Conservation (phyloP, 345 rosid species). For the Sisymbrium altissimum region DNA sequence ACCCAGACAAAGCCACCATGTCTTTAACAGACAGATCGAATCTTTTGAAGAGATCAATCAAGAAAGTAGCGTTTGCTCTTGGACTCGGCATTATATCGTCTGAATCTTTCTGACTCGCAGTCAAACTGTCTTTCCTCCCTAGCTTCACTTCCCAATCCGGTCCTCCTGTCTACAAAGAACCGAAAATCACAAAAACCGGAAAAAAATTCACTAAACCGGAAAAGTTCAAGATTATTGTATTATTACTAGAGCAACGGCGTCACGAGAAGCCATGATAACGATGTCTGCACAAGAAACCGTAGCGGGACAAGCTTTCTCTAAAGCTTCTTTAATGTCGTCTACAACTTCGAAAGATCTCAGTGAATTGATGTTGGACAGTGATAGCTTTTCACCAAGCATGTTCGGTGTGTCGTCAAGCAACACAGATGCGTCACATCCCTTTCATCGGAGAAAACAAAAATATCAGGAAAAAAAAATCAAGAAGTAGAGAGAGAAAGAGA, state of each 20-base stretch:
- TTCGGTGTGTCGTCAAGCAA: conserved; percentile 80
- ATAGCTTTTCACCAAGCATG: conserved; percentile 71
- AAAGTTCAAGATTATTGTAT: background rate
- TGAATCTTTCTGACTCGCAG: conserved; percentile 69
- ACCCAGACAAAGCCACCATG: conserved; percentile 90
- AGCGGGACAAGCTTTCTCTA: conserved; percentile 76
- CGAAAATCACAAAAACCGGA: background rate
- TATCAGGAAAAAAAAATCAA: background rate
- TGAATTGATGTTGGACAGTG: conserved; percentile 84
- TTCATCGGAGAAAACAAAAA: background rate
- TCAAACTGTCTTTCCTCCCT: conserved; percentile 78
- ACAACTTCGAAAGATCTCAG: conserved; percentile 72
- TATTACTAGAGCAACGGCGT: conserved; percentile 76
- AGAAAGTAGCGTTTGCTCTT: conserved; percentile 63
- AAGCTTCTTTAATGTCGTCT: conserved; percentile 64
- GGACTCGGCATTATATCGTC: conserved; percentile 85
- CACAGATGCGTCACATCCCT: conserved; percentile 90
- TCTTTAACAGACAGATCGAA: conserved; percentile 72
- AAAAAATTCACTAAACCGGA: background rate
- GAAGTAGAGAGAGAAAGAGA: too few species aligned
- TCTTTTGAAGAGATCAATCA: conserved; percentile 54
- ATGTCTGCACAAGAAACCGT: conserved; percentile 88
- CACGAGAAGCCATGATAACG: conserved; percentile 86
- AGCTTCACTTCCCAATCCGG: conserved; percentile 84
- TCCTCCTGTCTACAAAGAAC: conserved; percentile 61